Conservation (phyloP, 345 rosid genomes). For the Luvunga scandens region DNA sequence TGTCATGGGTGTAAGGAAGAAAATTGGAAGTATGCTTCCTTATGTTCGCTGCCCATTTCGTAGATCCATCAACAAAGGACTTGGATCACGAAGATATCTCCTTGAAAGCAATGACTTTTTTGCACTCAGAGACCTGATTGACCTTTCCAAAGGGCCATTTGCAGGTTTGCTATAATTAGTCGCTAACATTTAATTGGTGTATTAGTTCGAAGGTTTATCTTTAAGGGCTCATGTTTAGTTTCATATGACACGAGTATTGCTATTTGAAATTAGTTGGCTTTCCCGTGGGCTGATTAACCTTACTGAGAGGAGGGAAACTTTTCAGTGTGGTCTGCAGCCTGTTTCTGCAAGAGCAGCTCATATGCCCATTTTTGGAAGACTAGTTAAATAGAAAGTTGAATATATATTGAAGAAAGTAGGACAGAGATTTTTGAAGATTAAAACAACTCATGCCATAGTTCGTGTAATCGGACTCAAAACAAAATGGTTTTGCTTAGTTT, state of each 20-base stretch:
- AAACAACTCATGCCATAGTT: not conserved
- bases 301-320: not conserved
- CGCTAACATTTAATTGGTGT: not conserved
- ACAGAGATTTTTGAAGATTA: not conserved
- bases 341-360: not conserved
- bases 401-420: not conserved
- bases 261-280: not conserved
- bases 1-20: conserved; percentile 65
- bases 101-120: conserved; percentile 91
- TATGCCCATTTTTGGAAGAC: conserved; percentile 6
- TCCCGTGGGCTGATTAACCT: not conserved
- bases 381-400: not conserved
- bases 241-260: not conserved
- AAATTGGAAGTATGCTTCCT: conserved; percentile 77
- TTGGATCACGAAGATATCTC: conserved; percentile 88
- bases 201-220: not conserved
- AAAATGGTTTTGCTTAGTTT: not conserved
- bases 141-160: conserved; percentile 97
- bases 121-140: conserved; percentile 82
- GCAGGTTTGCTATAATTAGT: conserved; percentile 59
- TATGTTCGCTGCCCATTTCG: conserved; percentile 88
- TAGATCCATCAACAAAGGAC: conserved; percentile 71
- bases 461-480: not conserved
- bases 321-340: not conserved
- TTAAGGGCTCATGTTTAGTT: not conserved